Base-by-base conservation (phyloP, 176 grass and related monocot species). In the Bromus sterilis region DNA sequence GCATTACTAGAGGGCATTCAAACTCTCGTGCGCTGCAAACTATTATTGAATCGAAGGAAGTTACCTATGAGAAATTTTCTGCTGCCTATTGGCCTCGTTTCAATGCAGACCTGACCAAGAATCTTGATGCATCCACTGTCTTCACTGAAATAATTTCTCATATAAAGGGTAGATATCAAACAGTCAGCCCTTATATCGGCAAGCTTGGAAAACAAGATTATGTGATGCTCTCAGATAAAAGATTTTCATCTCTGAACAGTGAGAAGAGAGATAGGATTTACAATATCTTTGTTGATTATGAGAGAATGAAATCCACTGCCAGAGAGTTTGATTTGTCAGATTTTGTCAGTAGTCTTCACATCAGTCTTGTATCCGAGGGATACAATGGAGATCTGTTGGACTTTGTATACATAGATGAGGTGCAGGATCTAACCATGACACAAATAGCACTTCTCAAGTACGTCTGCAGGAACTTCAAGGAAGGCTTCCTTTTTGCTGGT, bases 101-200 rank as follows among this genome's bases (percentile, higher is more conserved):
- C 59, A 90, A 91, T 44, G 13, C 67, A 35, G 75, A 94, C 32
- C 33, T 97, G 24, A 97, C 83, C 0, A 97, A 87, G 65, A 92
- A 82, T 65, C 80, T 97, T 21, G 92, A 97, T 39, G 62, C 89
- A 29, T 92, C 91, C 18, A 97, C 83, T 82, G 92, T 94, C 7
- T 97, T 89, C n/a, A 94, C 92, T 1, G 87, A 97, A 84, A 97
- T 97, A 83, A 92, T 92, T 80, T 97, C 92, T 72, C 89, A 97
- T 72, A 94, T 97, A 67, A 97, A 97, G 44, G 89, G 87, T 11
- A 81, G 86, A 72, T 80, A 80, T 67, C 31, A 63, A 46, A 37
- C 24, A 37, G 48, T 21, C 30, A 76, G 11, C 46, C 48, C 34
- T n/a, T 56, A 16, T 37, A 37, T 71, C 26, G 58, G 83, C 40